phyloP scores from a whole-genome alignment of 305 asterid genomes.

The Fraxinus latifolia region DNA sequence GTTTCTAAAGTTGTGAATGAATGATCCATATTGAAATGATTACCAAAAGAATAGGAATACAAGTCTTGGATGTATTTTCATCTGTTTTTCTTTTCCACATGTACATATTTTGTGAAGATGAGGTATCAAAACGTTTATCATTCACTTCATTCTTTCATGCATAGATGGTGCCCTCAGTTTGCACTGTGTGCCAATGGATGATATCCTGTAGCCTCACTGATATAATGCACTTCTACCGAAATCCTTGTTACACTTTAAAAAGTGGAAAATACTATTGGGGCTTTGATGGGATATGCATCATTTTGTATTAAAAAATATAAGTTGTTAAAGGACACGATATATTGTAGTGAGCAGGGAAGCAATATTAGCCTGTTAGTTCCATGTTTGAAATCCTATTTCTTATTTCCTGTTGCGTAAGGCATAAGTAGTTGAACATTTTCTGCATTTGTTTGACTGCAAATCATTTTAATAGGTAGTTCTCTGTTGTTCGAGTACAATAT shows the following conservation, averaged over 20 bases:
- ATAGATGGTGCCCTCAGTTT: background rate
- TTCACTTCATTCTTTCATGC: background rate
- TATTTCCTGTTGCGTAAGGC: background rate
- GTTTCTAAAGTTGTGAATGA: constrained; percentile 4
- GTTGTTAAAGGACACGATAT: background rate
- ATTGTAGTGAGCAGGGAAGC: background rate
- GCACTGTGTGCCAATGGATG: background rate
- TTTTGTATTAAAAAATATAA: background rate
- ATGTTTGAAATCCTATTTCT: background rate
- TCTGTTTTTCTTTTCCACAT: background rate
- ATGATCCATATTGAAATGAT: background rate
- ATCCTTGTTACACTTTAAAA: background rate
- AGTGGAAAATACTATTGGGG: background rate
- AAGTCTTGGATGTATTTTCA: background rate
- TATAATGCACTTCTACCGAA: background rate
- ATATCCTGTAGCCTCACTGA: background rate
- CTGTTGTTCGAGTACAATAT: background rate
- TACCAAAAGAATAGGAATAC: background rate
- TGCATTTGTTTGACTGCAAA: background rate
- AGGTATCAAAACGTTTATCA: background rate
- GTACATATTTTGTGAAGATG: background rate
- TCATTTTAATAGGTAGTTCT: background rate
- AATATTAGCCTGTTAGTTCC: background rate
- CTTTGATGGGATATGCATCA: background rate
- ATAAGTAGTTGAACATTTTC: background rate